These are phyloP conservation scores for Rhododendron henanense DNA, from an alignment of 148 eudicot genomes.

Conservation along the genomic window DNA sequence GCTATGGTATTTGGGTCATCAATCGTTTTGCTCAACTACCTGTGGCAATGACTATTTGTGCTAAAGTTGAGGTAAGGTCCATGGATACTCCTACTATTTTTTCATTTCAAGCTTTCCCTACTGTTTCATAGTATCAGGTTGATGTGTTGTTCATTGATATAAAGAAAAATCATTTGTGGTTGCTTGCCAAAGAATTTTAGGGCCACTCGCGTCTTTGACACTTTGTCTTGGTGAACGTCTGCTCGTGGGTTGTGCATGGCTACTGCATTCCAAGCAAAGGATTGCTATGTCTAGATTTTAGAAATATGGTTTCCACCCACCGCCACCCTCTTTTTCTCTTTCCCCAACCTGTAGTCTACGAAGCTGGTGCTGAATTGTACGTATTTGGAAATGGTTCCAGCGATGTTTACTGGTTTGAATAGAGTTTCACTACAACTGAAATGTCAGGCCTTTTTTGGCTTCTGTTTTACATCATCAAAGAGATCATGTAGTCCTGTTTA, in stretches of 20 bases:
- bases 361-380: neutral
- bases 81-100: neutral
- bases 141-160: neutral
- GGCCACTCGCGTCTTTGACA: neutral
- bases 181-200: neutral
- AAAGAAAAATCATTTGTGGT: neutral
- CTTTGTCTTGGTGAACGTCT: neutral
- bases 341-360: too few species aligned
- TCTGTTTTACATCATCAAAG: neutral
- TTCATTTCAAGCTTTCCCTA: neutral
- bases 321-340: neutral
- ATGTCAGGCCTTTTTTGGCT: neutral
- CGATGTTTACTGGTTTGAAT: neutral
- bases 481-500: neutral
- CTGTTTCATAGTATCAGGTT: neutral
- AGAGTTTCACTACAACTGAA: neutral
- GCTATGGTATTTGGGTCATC: neutral
- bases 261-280: neutral
- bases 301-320: neutral
- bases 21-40: neutral
- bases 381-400: neutral
- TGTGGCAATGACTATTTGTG: neutral
- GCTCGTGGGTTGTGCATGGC: neutral
- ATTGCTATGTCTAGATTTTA: neutral
- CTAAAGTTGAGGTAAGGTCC: neutral